Base-by-base conservation (phyloP, 2,329 filamentous ascomycete species). In the Sporothrix phasma region DNA sequence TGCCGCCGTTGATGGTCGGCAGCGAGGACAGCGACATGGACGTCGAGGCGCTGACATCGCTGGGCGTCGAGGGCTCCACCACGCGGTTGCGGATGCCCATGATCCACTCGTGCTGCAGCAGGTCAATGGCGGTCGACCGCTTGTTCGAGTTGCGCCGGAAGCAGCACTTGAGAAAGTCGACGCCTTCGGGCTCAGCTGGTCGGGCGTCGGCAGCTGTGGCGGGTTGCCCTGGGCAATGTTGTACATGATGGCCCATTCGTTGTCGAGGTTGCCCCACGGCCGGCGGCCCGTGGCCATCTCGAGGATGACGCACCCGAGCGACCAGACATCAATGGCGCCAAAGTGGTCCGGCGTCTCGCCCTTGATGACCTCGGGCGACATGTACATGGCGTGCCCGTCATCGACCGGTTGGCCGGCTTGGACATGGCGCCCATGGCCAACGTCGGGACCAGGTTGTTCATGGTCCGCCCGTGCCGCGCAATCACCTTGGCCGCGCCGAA, bases 201-300 rank as follows among this genome's bases (percentile, higher is more conserved):
- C 93, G 0, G 80, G 74, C 0, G 84, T 81, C 1, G 94, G 94
- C 64, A 97, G 81, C 73, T 91, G 88, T 5, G 94, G 94, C 58
- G 92, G 89, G 71, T 97, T 96, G 68, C 94, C 94, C 73, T 96
- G 93, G 1, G 94, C 94, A 72, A 99, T 99, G 79, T 97, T 97
- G 82, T 97, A 99, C 94, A 99, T 99, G 78, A 99, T 97, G 47
- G 94, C 94, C 92, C 92, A 99, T 76, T 99, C 94, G 73, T 99
- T 99, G 78, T 99, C 94, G 54, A 97, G 85, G 68, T 88, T 91
- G 29, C 92, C 91, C 94, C 94, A 99, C 1, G 94, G 94, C 17
- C 93, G 86, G 67, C 92, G 85, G 22, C 94, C 94, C 0, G 94
- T 99, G 3, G 91, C 91, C 93, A 99, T 97, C 76, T 99, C 94